Conservation (phyloP, 345 rosid species). For the Eucalyptus cloeziana region DNA sequence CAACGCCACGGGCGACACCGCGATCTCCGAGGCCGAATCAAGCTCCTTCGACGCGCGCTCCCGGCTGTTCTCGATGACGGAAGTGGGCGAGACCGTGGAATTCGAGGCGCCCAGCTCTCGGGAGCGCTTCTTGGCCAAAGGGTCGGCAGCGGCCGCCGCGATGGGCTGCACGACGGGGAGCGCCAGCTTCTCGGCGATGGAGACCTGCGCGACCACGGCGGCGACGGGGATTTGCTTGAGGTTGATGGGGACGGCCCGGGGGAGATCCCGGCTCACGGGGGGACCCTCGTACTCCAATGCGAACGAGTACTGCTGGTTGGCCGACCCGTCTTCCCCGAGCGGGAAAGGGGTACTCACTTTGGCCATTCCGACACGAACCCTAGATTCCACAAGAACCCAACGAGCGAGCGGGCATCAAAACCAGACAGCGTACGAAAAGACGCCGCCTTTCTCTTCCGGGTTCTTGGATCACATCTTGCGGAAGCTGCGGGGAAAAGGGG, state of each 20-base stretch:
- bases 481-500: background rate
- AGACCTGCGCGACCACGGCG: slow-evolving; percentile 69
- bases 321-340: slow-evolving; percentile 24
- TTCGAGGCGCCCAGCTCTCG: slow-evolving; percentile 30
- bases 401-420: background rate
- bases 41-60: background rate
- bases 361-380: slow-evolving; percentile 12
- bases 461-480: background rate
- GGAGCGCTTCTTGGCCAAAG: slow-evolving; percentile 20
- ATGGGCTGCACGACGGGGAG: slow-evolving; percentile 86
- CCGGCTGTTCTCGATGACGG: slow-evolving; percentile 25
- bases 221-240: slow-evolving; percentile 89
- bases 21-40: slow-evolving; percentile 4
- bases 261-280: slow-evolving; percentile 66
- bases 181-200: slow-evolving; percentile 35
- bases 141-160: slow-evolving; percentile 30
- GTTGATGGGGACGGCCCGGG: slow-evolving; percentile 87
- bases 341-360: slow-evolving; percentile 11
- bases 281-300: slow-evolving; percentile 90
- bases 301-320: slow-evolving; percentile 45
- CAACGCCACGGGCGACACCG: slow-evolving; percentile 25
- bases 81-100: slow-evolving; percentile 59
- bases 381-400: background rate
- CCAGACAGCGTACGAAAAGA: background rate
- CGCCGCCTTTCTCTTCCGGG: background rate